Evolutionary conservation across 1,139 yeast genomes (phyloP).

Genomic region (Sugiyamaella grinbergsii): DNA sequence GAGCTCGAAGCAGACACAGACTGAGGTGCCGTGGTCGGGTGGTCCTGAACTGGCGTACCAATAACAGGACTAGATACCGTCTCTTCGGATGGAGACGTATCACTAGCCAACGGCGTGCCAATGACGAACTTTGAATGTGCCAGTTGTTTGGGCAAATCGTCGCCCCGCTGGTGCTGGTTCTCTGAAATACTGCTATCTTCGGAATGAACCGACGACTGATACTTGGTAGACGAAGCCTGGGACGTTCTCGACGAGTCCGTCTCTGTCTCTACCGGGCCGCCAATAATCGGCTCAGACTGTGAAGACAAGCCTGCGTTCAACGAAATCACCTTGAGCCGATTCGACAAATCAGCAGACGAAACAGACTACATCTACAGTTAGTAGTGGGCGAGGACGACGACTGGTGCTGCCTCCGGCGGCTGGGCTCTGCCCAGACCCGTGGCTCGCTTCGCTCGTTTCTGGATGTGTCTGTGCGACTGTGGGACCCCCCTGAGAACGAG

Average conservation of each 20-base stretch:
- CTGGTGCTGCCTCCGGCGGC: no score
- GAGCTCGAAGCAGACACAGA: conserved; percentile 7
- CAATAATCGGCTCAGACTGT: conserved; percentile 14
- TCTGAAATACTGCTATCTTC: conserved; percentile 16
- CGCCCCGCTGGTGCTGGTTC: neutral
- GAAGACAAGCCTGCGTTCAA: conserved; percentile 6
- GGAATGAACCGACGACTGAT: conserved; percentile 19
- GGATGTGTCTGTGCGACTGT: no score
- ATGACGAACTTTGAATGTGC: conserved; percentile 15
- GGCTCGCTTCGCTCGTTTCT: conserved; percentile 9
- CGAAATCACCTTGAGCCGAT: conserved; percentile 19
- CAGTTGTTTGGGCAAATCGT: conserved; percentile 3
- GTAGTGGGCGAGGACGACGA: neutral
- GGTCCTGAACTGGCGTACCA: conserved; percentile 10
- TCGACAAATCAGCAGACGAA: conserved; percentile 17
- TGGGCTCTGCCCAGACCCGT: conserved; percentile 9
- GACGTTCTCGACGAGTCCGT: conserved; percentile 13
- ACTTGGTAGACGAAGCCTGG: conserved; percentile 14
- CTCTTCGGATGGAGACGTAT: conserved; percentile 16
- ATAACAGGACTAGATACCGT: conserved; percentile 12
- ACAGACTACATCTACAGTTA: conserved; percentile 7
- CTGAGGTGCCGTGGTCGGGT: neutral
- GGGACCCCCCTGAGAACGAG: no score
- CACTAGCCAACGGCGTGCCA: conserved; percentile 16
- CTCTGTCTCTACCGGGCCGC: conserved; percentile 3